Base-by-base conservation (phyloP, 78 protist genomes). In the Dictyostelium citrinum region DNA sequence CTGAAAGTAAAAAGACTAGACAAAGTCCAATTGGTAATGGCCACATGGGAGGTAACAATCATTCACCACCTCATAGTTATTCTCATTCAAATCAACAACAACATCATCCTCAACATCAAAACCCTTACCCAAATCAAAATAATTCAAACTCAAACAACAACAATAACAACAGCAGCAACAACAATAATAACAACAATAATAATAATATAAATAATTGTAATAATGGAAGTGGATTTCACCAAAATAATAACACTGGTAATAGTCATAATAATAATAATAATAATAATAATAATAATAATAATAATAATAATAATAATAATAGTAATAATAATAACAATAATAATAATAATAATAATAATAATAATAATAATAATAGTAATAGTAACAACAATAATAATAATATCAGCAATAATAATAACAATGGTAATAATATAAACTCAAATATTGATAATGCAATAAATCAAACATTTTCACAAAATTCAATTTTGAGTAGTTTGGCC, bases 1-100 rank as follows among this genome's bases (percentile, higher is more conserved):
- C 84, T 39, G 90, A 90, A 29, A 33, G 80, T 22, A 88, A 88
- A 51, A 49, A 46, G 49, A 37, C 79, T 8, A 74, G 84, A 70
- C 55, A 24, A 22, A n/a, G 43, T 9, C 46, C 37, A 27, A 70
- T 45, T 35, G 46, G 35, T 5, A 49, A 22, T 55, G 64, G 64
- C 3, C n/a, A 55, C 9, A 55, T 20, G 8, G 79, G 43, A 4
- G 20, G 39, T 31, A 68, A 68, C 17, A 75, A 75, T 41, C 64
- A 80, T 22, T 46, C 60, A 6, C 60, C 72, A 64, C 60, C 77
- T 70, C 77, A 70, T 33, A 35, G n/a, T 17, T 27, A 35, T 55
- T 55, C 64, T 20, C 64, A 55, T 55, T 20, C 5, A 55, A 55
- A 20, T 20, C 78, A 71, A 33, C 33, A 68, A 31, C 39, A 68